Evolutionary conservation across 768 basidiomycete species (phyloP).

Genomic region (Neoboletus magnificus): DNA sequence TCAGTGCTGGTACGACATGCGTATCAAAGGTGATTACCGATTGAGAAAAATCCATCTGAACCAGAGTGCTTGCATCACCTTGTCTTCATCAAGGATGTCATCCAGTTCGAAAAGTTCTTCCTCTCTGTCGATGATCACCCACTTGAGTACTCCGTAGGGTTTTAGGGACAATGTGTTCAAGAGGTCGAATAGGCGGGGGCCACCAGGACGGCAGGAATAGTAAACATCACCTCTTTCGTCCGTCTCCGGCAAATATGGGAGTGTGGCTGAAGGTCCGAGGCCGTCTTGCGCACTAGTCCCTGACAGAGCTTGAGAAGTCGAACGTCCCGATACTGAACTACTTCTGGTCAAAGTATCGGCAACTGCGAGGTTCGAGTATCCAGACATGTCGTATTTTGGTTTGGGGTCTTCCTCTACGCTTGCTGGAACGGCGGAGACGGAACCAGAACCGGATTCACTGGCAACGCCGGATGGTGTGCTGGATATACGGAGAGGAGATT

Average conservation of each 20-base stretch:
- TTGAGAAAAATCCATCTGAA: conserved; percentile 68
- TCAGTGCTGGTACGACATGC: background rate
- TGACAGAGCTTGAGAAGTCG: conserved; percentile 11
- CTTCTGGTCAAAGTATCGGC: conserved; percentile 1
- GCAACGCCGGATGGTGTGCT: conserved; percentile 9
- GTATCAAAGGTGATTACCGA: conserved; percentile 37
- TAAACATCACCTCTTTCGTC: conserved; percentile 45
- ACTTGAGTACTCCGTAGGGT: conserved; percentile 61
- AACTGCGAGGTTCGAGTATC: background rate
- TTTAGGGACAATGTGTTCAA: conserved; percentile 57
- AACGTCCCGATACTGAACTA: conserved; percentile 4
- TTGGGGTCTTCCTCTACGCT: conserved; percentile 24
- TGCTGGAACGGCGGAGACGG: conserved; percentile 2
- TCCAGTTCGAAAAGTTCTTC: conserved; percentile 74
- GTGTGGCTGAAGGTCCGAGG: conserved; percentile 48
- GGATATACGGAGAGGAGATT: conserved; percentile 4
- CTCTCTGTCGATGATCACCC: conserved; percentile 68
- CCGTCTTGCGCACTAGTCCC: conserved; percentile 37
- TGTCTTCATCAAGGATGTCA: conserved; percentile 70
- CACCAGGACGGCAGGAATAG: conserved; percentile 66
- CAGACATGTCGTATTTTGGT: conserved; percentile 11
- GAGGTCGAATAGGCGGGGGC: conserved; percentile 62
- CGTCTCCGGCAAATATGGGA: conserved; percentile 49
- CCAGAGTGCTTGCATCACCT: conserved; percentile 79
- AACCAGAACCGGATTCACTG: conserved; percentile 6